Evolutionary conservation across 2,329 filamentous ascomycete genomes (phyloP).

Genomic region (Fusarium luffae): DNA sequence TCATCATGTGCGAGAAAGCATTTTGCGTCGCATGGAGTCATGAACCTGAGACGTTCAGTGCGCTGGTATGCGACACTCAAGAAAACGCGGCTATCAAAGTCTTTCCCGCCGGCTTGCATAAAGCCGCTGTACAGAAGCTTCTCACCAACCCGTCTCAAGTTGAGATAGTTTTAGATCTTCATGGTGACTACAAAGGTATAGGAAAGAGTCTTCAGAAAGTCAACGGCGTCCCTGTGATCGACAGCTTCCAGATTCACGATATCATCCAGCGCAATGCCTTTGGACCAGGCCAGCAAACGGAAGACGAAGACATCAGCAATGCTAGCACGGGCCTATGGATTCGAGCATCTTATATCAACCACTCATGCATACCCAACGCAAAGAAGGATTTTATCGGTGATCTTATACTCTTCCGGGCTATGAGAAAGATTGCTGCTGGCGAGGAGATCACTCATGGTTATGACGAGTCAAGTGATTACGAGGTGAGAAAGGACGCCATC

Average conservation of each 20-base stretch:
- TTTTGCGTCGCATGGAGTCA: slow-evolving; percentile 49
- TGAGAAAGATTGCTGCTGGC: slow-evolving; percentile 45
- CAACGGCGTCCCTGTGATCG: too few species aligned
- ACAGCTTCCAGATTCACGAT: slow-evolving; percentile 50
- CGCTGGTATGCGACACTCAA: slow-evolving; percentile 48
- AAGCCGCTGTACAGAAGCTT: slow-evolving; percentile 42
- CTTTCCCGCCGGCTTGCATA: slow-evolving; percentile 49
- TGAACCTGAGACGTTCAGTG: slow-evolving; percentile 46
- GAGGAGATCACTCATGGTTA: slow-evolving; percentile 52
- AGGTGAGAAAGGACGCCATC: slow-evolving; percentile 35
- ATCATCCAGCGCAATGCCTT: slow-evolving; percentile 50
- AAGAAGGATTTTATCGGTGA: slow-evolving; percentile 54
- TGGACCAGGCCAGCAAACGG: slow-evolving; percentile 45
- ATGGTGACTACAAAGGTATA: slow-evolving; percentile 47
- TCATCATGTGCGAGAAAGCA: slow-evolving; percentile 51
- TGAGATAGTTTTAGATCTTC: slow-evolving; percentile 37
- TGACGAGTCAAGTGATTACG: slow-evolving; percentile 44
- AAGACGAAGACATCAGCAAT: slow-evolving; percentile 46
- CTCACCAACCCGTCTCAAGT: slow-evolving; percentile 45
- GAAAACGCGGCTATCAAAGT: slow-evolving; percentile 46
- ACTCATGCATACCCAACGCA: slow-evolving; percentile 54
- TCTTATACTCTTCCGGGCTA: slow-evolving; percentile 53
- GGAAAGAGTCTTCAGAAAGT: too few species aligned
- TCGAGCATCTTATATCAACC: slow-evolving; percentile 55
- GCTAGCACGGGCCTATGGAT: slow-evolving; percentile 55